Evolutionary conservation across 164 flowering plant species (phyloP).

Genomic region (Umbilicus rupestris): DNA sequence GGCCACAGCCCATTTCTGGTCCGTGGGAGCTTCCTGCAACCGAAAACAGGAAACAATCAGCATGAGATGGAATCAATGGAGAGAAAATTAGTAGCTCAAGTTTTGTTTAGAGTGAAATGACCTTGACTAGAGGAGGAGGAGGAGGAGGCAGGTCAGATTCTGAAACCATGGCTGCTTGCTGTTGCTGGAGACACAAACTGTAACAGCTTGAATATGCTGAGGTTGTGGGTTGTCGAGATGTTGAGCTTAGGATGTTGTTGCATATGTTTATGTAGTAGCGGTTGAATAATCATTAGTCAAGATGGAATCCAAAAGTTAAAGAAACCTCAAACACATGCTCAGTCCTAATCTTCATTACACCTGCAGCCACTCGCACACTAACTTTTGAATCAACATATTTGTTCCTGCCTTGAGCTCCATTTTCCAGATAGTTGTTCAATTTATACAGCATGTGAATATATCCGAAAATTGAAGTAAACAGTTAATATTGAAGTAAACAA

Average conservation of each 20-base stretch:
- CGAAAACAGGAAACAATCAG: not conserved
- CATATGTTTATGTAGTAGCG: not conserved
- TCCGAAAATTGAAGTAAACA: no score
- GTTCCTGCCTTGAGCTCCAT: not conserved
- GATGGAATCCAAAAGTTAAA: no score
- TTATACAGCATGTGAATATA: no score
- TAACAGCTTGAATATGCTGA: not conserved
- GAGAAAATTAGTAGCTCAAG: not conserved
- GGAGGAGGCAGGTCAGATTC: not conserved
- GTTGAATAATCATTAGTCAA: constrained; percentile 3
- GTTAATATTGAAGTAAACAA: no score
- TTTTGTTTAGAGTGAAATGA: not conserved
- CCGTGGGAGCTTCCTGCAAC: constrained; percentile 33
- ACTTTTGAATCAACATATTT: not conserved
- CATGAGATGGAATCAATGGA: not conserved
- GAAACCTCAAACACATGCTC: not conserved
- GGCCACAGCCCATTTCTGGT: constrained; percentile 30
- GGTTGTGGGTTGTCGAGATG: not conserved
- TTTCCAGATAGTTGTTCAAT: not conserved
- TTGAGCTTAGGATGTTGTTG: not conserved
- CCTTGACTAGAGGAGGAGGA: constrained; percentile 7
- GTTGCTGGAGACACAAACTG: not conserved
- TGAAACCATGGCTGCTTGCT: not conserved
- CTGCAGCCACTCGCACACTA: not conserved
- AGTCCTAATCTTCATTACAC: not conserved